Evolutionary conservation across 2,329 filamentous ascomycete species (phyloP), one percentile per base, ranked within the genome.

Genomic region (Diplodia mutila): DNA sequence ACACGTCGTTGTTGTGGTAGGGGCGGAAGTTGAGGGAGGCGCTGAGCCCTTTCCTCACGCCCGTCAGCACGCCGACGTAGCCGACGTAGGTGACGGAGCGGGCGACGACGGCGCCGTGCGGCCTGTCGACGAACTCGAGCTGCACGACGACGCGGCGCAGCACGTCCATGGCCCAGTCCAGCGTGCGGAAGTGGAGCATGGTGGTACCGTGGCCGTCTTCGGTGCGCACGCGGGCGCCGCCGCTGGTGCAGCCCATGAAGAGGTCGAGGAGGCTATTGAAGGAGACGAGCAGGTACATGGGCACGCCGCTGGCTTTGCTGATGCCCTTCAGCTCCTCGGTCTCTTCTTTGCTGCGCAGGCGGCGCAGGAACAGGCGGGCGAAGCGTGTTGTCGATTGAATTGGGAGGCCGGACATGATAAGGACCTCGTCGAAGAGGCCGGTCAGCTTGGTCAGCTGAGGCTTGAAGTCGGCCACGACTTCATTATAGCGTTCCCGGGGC

Each of bases 191-290:
- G 74, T 87, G 86, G 69, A 87, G 72, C 78, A 87, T 82, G 18
- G 67, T 52, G 2, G 39, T 14, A 8, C n/a, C n/a, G 29, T 32
- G 6, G 23, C 39, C 29, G 12, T 64, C 69, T 6, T 2, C 23
- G 25, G 72, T 73, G 37, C 71, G 69, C 9, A 79, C 73, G 39
- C 74, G 69, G 6, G 79, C 78, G 18, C 81, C 86, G 25, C 86
- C 86, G 69, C 86, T 89, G 1, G 88, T 90, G 73, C 89, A 91
- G 2, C 88, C 89, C 77, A 91, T 84, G 42, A 91, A 79, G 5
- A 86, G 77, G 71, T 91, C 89, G 1, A 91, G 79, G 1, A 90
- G 76, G 1, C 87, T 85, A 71, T 91, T 91, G 71, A 89, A 83
- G 2, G 84, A 84, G 2, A 91, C 83, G 0, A 91, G 79, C 0